Base-by-base conservation (phyloP, 192 early-diverging fungal species). In the Backusella macrospora region DNA sequence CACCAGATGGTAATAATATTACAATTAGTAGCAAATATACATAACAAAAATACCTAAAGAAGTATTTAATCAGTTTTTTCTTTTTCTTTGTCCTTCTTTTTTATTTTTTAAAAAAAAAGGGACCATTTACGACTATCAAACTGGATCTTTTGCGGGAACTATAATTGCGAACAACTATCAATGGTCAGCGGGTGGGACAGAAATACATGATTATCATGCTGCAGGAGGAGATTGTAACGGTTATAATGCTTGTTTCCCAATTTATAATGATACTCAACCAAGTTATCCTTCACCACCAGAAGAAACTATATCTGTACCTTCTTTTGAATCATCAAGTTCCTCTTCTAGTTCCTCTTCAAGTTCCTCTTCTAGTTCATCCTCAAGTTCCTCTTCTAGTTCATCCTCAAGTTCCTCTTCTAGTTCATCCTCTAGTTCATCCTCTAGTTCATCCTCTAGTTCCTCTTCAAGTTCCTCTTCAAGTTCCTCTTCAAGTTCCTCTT, bases 181-280 rank as follows among this genome's bases (percentile, higher is more conserved):
- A 5, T 73, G 71, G 62, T 21, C 6, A n/a, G n/a, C n/a, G n/a
- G n/a, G n/a, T 10, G 3, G 12, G 8, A 73, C n/a, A 5, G 64
- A 72, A 45, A 40, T 65, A 4, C 72, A 72, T 8, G 55, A 74
- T 47, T 67, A 29, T n/a, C 13, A 5, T 34, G 15, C 37, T 80
- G 42, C 52, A 42, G 65, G 65, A 39, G 18, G 52, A 59, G 26
- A 21, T 26, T 59, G 52, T 26, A 0, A 10, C 26, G 18, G 18
- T 1, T 59, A 23, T 59, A 59, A 0, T 26, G 52, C 21, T 5
- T 59, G 52, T n/a, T 59, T 59, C 12, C 52, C 52, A 13, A 12
- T 59, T 26, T 59, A 23, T 59, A 59, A 59, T 7, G 7, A 23
- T 59, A 59, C 18, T 12, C 52, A 21, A 21, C 52, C 52, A 59